phyloP scores from a whole-genome alignment of 129 eudicot genomes.

The Glebionis coronaria region DNA sequence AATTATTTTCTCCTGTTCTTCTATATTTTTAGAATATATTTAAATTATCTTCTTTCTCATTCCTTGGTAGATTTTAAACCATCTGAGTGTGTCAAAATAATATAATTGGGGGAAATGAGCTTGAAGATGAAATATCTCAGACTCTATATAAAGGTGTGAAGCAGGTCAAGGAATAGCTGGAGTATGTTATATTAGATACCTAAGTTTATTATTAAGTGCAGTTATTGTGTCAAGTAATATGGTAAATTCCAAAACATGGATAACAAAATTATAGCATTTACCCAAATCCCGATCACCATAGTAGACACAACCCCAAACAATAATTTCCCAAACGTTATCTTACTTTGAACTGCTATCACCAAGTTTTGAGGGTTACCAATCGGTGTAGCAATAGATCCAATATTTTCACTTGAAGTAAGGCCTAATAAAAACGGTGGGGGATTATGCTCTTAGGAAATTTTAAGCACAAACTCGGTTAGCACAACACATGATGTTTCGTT shows the following conservation, averaged over 20 bases:
- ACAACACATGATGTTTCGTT: constrained; percentile 93
- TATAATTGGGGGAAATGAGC: constrained; percentile 80
- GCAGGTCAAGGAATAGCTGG: too few relatives aligned
- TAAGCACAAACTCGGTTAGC: constrained; percentile 83
- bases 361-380: constrained; percentile 94
- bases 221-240: too few relatives aligned
- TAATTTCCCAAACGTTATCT: constrained; percentile 68
- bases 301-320: constrained; percentile 64
- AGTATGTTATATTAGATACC: too few relatives aligned
- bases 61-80: constrained; percentile 62
- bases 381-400: constrained; percentile 93
- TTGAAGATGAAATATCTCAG: constrained; percentile 76
- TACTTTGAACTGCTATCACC: constrained; percentile 83
- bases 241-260: constrained; percentile 91
- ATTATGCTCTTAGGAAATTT: constrained; percentile 84
- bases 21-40: background rate
- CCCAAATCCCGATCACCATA: constrained; percentile 64
- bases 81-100: constrained; percentile 73
- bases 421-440: constrained; percentile 88
- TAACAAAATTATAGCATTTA: constrained; percentile 64
- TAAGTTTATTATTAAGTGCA: too few relatives aligned
- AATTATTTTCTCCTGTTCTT: background rate
- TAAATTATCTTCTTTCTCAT: background rate
- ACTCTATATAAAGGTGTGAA: too few relatives aligned
- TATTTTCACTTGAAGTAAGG: constrained; percentile 90